Conservation (phyloP, 2,329 filamentous ascomycete species). For the Berkeleyomyces rouxiae region DNA sequence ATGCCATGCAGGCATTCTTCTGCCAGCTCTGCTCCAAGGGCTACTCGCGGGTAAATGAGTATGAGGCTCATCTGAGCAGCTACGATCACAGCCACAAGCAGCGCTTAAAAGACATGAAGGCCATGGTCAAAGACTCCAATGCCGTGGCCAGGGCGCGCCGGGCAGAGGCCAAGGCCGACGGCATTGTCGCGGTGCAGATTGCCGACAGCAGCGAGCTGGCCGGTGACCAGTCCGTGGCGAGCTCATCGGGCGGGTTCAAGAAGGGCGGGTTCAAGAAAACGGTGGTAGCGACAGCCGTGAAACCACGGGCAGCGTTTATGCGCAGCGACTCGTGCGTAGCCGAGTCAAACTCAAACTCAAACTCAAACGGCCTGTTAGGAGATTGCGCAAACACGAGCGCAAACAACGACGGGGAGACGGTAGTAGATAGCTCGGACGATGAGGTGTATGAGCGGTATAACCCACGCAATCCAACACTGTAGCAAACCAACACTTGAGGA, state of each 20-base stretch:
- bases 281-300: conserved; percentile 58
- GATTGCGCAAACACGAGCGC: too few relatives aligned
- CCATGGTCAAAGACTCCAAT: conserved; percentile 57
- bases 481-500: conserved; percentile 17
- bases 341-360: too few relatives aligned
- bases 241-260: conserved; percentile 34
- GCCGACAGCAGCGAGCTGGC: neutral
- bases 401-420: too few relatives aligned
- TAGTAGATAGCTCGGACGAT: conserved; percentile 34
- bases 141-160: conserved; percentile 49
- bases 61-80: conserved; percentile 81
- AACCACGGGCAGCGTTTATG: too few relatives aligned
- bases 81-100: conserved; percentile 96
- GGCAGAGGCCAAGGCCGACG: conserved; percentile 53
- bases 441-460: conserved; percentile 56
- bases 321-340: too few relatives aligned
- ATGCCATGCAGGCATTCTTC: conserved; percentile 66
- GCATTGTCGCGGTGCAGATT: conserved; percentile 51
- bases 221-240: neutral
- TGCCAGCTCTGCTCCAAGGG: conserved; percentile 84
- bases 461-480: conserved; percentile 36
- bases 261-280: conserved; percentile 66
- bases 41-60: conserved; percentile 89
- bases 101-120: conserved; percentile 74
- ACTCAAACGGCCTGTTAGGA: too few relatives aligned